Evolutionary conservation across 352 stramenopile genomes (phyloP).

Genomic region (Aphanomyces cochlioides): DNA sequence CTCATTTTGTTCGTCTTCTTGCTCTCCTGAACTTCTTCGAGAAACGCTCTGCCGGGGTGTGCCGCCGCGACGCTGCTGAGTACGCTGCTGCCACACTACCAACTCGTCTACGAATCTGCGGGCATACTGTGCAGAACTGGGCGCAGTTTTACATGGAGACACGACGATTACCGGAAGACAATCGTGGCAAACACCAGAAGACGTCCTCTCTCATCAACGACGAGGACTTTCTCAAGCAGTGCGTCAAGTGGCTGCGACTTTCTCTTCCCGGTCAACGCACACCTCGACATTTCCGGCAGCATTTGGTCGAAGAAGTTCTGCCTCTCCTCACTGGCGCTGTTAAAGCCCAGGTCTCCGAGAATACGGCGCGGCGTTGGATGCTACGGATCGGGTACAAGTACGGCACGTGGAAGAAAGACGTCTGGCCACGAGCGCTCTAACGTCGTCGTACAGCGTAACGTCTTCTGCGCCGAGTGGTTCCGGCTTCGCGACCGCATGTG

Average conservation of each 20-base stretch:
- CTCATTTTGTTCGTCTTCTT: too few species aligned
- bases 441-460: neutral
- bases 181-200: neutral
- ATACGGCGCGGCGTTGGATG: conserved; percentile 9
- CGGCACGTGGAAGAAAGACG: conserved; percentile 4
- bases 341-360: neutral
- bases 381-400: conserved; percentile 8
- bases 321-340: neutral
- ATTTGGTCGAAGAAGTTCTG: neutral
- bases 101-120: too few species aligned
- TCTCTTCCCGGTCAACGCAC: neutral
- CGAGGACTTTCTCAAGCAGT: conserved; percentile 10
- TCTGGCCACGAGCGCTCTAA: neutral
- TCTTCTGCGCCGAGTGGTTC: neutral
- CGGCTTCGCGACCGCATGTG: neutral
- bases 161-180: neutral
- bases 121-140: too few species aligned
- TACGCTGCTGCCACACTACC: too few species aligned
- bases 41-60: too few species aligned
- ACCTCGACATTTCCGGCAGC: neutral
- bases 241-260: neutral
- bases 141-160: neutral
- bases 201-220: neutral
- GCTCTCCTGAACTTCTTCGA: too few species aligned
- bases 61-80: too few species aligned